Base-by-base conservation (phyloP, 495 filamentous ascomycete species). In the Penicillium argentinense region DNA sequence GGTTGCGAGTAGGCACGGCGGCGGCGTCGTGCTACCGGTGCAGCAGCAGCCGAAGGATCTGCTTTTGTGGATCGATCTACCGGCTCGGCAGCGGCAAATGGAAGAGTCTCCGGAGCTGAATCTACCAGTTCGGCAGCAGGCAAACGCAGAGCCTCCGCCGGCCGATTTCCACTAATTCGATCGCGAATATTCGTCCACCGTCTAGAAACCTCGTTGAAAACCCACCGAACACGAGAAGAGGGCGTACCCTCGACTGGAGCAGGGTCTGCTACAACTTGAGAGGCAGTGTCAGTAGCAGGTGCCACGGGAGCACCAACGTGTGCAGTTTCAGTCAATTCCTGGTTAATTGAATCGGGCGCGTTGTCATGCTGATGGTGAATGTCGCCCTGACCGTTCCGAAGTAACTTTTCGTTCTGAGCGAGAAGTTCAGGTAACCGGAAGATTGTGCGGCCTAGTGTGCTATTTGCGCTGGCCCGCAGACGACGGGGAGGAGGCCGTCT, bases 391-490 rank as follows among this genome's bases (percentile, higher is more conserved):
- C 34, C 9, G 56, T 39, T 6, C 30, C 45, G n/a, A n/a, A 11
- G 44, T 28, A 23, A 41, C 40, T 25, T 41, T 11, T 59, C 59
- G 9, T 43, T 47, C 52, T 70, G 63, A 12, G 58, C 54, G 19
- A 71, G 30, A 6, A 63, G 49, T n/a, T 67, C 42, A 2, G 66
- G 61, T n/a, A 71, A 30, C n/a, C 68, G 66, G n/a, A 61, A 67
- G 9, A 67, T 38, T 9, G 69, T 73, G 3, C 47, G 48, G 18
- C 63, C 51, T 16, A 73, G 60, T 4, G 63, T 59, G 9, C 68
- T 68, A 26, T 53, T 46, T 9, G 47, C 41, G 33, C 69, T 62
- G 1, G 38, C 58, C 8, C 51, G 51, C 17, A 66, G 68, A 11
- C 64, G 57, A 12, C 47, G 59, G n/a, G 62, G 50, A n/a, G n/a